Evolutionary conservation across 1,284 basidiomycete genomes (phyloP).

Genomic region (Abortiporus biennis): DNA sequence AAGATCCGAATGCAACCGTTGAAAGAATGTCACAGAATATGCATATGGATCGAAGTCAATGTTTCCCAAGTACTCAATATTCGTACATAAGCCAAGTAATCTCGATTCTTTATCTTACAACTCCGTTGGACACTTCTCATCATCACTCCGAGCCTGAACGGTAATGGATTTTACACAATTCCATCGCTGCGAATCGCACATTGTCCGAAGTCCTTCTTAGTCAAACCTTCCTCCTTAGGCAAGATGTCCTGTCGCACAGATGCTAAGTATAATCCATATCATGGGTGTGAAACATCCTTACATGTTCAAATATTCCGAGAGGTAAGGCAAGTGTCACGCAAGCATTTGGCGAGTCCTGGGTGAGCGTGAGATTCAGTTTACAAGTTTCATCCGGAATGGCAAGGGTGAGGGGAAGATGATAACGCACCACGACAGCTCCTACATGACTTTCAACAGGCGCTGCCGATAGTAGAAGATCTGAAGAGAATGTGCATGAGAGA

Average conservation of each 20-base stretch:
- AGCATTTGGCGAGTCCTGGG: slow-evolving; percentile 68
- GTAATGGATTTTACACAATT: slow-evolving; percentile 31
- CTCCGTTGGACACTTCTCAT: too few species aligned
- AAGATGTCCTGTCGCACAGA: slow-evolving; percentile 45
- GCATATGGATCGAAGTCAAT: too few species aligned
- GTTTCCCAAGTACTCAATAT: too few species aligned
- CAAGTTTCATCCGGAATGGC: background rate
- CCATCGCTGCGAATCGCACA: slow-evolving; percentile 65
- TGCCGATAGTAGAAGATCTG: slow-evolving; percentile 67
- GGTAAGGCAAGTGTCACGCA: slow-evolving; percentile 71
- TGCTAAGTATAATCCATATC: background rate
- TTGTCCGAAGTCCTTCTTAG: slow-evolving; percentile 53
- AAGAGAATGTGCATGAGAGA: background rate
- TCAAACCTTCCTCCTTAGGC: slow-evolving; percentile 54
- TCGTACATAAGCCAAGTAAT: too few species aligned
- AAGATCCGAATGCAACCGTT: too few species aligned
- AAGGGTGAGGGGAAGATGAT: background rate
- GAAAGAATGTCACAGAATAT: too few species aligned
- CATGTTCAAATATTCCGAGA: slow-evolving; percentile 68
- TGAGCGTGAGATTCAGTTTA: background rate
- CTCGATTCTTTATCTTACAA: too few species aligned
- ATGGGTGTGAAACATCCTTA: slow-evolving; percentile 17
- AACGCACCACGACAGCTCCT: slow-evolving; percentile 57
- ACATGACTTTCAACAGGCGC: slow-evolving; percentile 76
- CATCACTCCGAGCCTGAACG: too few species aligned